These are phyloP conservation scores for Erythrobasidium hasegawianum DNA, from an alignment of 1,284 basidiomycete species.

Conservation along the genomic window DNA sequence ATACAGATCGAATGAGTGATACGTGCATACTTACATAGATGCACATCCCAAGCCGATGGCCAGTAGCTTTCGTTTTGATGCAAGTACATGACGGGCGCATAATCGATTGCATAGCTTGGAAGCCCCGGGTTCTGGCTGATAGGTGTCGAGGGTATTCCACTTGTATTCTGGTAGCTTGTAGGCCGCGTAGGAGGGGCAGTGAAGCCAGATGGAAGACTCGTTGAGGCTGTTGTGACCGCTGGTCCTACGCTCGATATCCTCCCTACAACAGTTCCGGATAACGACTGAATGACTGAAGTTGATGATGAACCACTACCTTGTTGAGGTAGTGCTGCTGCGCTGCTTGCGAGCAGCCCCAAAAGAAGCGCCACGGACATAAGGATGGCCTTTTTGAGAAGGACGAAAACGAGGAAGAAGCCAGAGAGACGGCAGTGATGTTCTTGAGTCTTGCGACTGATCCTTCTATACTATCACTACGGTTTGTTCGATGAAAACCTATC, in stretches of 20 bases:
- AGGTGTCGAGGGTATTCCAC: conserved; percentile 1
- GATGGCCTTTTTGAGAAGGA: too few relatives aligned
- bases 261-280: neutral
- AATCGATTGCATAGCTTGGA: conserved; percentile 36
- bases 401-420: too few relatives aligned
- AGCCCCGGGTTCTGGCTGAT: conserved; percentile 21
- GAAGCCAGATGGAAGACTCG: neutral
- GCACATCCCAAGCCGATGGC: conserved; percentile 34
- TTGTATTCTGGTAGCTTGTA: conserved; percentile 1
- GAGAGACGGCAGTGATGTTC: too few relatives aligned
- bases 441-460: too few relatives aligned
- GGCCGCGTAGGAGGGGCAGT: neutral
- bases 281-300: neutral
- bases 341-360: too few relatives aligned
- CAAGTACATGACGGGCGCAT: conserved; percentile 38
- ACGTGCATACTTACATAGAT: conserved; percentile 23
- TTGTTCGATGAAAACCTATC: too few relatives aligned
- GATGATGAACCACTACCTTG: neutral
- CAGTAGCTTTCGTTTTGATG: conserved; percentile 37
- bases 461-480: too few relatives aligned
- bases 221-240: neutral
- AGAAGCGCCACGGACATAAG: too few relatives aligned
- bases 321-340: neutral
- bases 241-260: neutral
- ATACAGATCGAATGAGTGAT: too few relatives aligned